These are phyloP conservation scores for Solanum neorickii DNA, from an alignment of 257 asterid species.

Conservation along the genomic window DNA sequence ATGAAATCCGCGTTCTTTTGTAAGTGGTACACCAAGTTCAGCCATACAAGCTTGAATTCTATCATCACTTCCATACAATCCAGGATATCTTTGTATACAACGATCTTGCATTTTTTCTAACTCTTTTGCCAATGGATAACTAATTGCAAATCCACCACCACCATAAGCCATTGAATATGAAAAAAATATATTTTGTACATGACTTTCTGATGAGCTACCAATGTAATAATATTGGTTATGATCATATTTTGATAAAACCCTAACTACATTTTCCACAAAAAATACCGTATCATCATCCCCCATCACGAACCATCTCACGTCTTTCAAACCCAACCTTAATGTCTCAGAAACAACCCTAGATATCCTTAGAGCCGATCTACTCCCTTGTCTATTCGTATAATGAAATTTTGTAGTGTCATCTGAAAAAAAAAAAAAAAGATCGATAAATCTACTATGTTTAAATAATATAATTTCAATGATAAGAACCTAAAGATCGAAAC, in stretches of 20 bases:
- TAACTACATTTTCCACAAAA: slow-evolving; percentile 44
- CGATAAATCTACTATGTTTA: too few species aligned
- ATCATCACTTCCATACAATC: slow-evolving; percentile 63
- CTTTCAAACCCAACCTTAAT: slow-evolving; percentile 26
- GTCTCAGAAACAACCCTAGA: slow-evolving; percentile 59
- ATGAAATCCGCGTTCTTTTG: slow-evolving; percentile 67
- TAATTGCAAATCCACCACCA: slow-evolving; percentile 69
- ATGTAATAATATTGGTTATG: slow-evolving; percentile 52
- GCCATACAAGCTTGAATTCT: slow-evolving; percentile 78
- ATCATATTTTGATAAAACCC: slow-evolving; percentile 43
- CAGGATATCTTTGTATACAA: slow-evolving; percentile 57
- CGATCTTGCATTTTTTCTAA: slow-evolving; percentile 54
- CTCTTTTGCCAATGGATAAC: slow-evolving; percentile 55
- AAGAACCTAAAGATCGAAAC: neutral
- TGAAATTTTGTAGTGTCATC: slow-evolving; percentile 32
- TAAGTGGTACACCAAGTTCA: slow-evolving; percentile 69
- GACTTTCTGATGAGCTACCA: slow-evolving; percentile 63
- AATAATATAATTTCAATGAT: too few species aligned
- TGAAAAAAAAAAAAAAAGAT: neutral
- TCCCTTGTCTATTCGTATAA: slow-evolving; percentile 45
- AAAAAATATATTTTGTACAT: slow-evolving; percentile 50
- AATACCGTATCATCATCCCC: slow-evolving; percentile 67
- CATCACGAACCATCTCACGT: slow-evolving; percentile 70
- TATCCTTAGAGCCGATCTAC: slow-evolving; percentile 51
- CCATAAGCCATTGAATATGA: slow-evolving; percentile 71